phyloP scores from a whole-genome alignment of 345 rosid genomes.

The Moringa oleifera region DNA sequence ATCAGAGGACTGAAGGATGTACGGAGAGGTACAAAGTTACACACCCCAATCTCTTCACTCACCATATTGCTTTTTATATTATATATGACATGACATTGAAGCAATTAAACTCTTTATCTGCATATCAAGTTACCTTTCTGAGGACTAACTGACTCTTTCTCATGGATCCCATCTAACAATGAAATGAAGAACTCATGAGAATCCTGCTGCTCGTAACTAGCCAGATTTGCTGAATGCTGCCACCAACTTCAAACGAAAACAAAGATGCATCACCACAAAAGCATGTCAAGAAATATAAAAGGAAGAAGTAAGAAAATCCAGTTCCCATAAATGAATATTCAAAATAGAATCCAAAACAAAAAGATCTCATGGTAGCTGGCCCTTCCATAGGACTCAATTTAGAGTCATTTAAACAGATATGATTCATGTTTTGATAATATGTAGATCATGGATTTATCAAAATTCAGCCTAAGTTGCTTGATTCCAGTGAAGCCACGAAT shows the following conservation, averaged over 20 bases:
- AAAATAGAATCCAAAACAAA: not conserved
- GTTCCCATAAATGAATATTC: not conserved
- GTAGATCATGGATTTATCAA: not conserved
- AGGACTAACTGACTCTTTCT: constrained; percentile 45
- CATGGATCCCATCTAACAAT: constrained; percentile 78
- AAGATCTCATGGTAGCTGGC: no score
- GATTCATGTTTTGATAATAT: no score
- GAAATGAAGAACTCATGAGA: constrained; percentile 97
- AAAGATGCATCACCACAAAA: constrained; percentile 15
- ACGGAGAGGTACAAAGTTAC: no score
- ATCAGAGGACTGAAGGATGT: no score
- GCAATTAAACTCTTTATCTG: constrained; percentile 5
- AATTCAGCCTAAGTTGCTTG: not conserved
- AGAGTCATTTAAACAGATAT: no score
- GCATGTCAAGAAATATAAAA: not conserved
- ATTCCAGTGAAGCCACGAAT: not conserved
- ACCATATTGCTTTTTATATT: not conserved
- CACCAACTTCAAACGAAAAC: constrained; percentile 75
- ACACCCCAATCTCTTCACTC: not conserved
- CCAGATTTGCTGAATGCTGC: constrained; percentile 79
- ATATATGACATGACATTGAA: not conserved
- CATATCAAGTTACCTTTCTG: constrained; percentile 38
- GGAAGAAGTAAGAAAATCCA: not conserved
- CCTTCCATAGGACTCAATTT: not conserved
- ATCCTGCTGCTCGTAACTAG: constrained; percentile 88